Conservation (phyloP, 306 rosid genomes). For the apple (Malus domestica) region DNA sequence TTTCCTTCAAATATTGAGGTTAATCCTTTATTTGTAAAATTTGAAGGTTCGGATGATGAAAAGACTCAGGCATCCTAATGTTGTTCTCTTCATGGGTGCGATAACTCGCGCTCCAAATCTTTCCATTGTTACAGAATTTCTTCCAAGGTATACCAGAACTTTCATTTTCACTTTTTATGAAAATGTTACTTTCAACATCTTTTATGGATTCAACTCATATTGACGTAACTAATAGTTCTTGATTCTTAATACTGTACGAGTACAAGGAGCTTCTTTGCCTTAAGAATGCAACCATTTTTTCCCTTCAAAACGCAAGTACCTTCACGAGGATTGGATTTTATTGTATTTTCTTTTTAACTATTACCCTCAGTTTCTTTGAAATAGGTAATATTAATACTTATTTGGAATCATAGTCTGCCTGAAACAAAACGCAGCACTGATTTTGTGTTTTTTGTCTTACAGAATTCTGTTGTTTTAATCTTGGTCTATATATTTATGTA, state of each 20-base stretch:
- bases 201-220: neutral
- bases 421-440: neutral
- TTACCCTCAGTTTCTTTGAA: neutral
- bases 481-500: neutral
- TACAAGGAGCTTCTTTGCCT: neutral
- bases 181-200: neutral
- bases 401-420: neutral
- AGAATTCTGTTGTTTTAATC: neutral
- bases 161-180: slow-evolving; percentile 1
- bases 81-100: slow-evolving; percentile 98
- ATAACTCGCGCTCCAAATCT: slow-evolving; percentile 85
- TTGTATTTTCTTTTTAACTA: too few relatives aligned
- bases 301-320: neutral
- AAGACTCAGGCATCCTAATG: slow-evolving; percentile 91
- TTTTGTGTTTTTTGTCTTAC: neutral
- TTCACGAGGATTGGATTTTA: neutral
- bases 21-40: neutral
- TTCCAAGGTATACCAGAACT: slow-evolving; percentile 66
- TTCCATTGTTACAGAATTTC: slow-evolving; percentile 87
- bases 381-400: too few relatives aligned
- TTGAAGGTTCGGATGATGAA: slow-evolving; percentile 84
- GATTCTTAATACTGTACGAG: neutral
- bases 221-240: neutral
- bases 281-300: neutral
- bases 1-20: neutral